Conservation (phyloP, 352 stramenopile species). For the Globisporangium recalcitrans region DNA sequence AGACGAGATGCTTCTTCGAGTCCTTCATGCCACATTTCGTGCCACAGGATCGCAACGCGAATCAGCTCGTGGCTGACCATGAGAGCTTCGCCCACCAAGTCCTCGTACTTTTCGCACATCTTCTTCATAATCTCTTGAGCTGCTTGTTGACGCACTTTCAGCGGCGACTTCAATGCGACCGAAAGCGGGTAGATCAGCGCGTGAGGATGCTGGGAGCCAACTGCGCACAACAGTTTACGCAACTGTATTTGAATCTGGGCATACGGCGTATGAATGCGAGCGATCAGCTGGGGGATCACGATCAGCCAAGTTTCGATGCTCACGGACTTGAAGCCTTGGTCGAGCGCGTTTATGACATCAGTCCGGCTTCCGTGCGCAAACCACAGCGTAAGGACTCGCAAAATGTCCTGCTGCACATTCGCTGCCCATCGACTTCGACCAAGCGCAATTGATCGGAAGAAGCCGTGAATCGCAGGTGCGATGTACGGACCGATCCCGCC, state of each 20-base stretch:
- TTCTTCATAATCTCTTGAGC: slow-evolving; percentile 94
- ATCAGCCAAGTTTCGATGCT: slow-evolving; percentile 97
- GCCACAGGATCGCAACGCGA: slow-evolving; percentile 97
- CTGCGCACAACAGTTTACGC: slow-evolving; percentile 82
- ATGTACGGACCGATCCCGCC: slow-evolving; percentile 50
- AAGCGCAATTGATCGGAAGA: slow-evolving; percentile 95
- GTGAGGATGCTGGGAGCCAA: slow-evolving; percentile 94
- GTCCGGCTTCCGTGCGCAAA: slow-evolving; percentile 94
- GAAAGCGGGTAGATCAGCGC: slow-evolving; percentile 98
- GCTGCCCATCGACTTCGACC: slow-evolving; percentile 93
- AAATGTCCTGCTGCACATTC: slow-evolving; percentile 97
- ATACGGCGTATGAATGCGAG: slow-evolving; percentile 75
- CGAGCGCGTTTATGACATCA: slow-evolving; percentile 82
- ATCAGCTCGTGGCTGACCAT: slow-evolving; percentile 97
- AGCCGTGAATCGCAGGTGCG: slow-evolving; percentile 80
- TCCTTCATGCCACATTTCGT: slow-evolving; percentile 98
- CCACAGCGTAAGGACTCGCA: slow-evolving; percentile 97
- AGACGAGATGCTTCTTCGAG: slow-evolving; percentile 96
- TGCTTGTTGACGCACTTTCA: slow-evolving; percentile 83
- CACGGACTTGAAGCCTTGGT: slow-evolving; percentile 87
- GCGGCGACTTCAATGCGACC: slow-evolving; percentile 94
- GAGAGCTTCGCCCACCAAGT: slow-evolving; percentile 93
- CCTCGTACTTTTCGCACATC: slow-evolving; percentile 90
- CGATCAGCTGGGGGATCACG: slow-evolving; percentile 96
- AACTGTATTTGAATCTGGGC: slow-evolving; percentile 71